Percentiles rank a stretch among this genome's conserved stretches.
phyloP scores from a whole-genome alignment of 257 asterid species.

The Cynanchum wilfordii region DNA sequence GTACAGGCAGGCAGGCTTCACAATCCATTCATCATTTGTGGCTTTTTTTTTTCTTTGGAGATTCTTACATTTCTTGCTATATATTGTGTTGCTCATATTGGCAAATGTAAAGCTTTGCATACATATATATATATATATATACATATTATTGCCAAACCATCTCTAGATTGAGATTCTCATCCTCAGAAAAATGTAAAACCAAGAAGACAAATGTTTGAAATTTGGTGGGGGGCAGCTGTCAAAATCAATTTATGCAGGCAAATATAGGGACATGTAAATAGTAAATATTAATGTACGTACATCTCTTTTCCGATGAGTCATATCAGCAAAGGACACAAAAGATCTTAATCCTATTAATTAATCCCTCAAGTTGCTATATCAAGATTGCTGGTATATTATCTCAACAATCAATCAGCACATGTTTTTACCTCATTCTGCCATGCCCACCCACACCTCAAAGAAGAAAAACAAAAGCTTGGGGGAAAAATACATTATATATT shows the following conservation, averaged over 20 bases:
- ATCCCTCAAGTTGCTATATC: neutral
- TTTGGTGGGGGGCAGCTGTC: neutral
- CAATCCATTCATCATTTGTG: neutral
- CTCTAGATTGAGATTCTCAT: neutral
- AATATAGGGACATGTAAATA: neutral
- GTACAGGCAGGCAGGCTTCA: conserved; percentile 8
- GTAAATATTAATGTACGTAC: neutral
- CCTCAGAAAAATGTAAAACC: neutral
- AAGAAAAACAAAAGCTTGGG: neutral
- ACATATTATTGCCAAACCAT: neutral
- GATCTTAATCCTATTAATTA: no score
- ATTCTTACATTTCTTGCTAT: neutral
- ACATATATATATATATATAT: neutral
- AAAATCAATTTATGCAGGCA: neutral
- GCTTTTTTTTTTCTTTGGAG: neutral
- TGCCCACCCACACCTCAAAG: neutral
- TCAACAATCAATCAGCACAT: neutral
- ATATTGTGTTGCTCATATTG: neutral
- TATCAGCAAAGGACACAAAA: neutral
- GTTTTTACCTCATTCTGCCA: no score
- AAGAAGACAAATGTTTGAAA: neutral
- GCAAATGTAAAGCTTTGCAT: neutral
- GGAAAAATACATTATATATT: neutral
- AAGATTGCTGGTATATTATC: neutral
- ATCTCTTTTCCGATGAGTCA: neutral